phyloP scores from a whole-genome alignment of 2,329 filamentous ascomycete genomes.

The Cytospora leucostoma region DNA sequence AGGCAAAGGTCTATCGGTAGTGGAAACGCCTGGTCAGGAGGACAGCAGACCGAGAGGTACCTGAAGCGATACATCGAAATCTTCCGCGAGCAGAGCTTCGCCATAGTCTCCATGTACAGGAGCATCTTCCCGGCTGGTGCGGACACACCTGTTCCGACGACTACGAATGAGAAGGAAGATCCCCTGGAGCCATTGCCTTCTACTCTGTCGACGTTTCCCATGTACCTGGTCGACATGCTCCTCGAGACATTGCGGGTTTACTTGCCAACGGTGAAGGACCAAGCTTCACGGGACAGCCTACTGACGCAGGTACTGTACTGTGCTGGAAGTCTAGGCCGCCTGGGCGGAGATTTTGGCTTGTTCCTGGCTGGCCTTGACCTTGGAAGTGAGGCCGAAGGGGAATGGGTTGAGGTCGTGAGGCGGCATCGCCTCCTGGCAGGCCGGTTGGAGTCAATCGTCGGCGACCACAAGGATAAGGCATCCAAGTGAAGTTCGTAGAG shows the following conservation, averaged over 20 bases:
- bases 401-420: constrained; percentile 89
- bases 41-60: constrained; percentile 91
- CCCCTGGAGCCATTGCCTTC: constrained; percentile 67
- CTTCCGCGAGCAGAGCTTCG: constrained; percentile 96
- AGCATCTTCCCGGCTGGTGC: constrained; percentile 74
- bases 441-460: constrained; percentile 69
- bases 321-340: constrained; percentile 82
- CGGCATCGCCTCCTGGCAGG: constrained; percentile 85
- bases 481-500: constrained; percentile 6
- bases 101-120: constrained; percentile 90
- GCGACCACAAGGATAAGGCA: constrained; percentile 46
- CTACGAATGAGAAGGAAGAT: constrained; percentile 35
- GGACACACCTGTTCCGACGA: constrained; percentile 18
- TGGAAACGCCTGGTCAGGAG: constrained; percentile 60
- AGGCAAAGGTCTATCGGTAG: constrained; percentile 46
- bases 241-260: constrained; percentile 75
- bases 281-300: constrained; percentile 79
- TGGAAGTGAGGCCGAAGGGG: constrained; percentile 52
- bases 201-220: constrained; percentile 78
- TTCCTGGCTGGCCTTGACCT: constrained; percentile 67
- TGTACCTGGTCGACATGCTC: constrained; percentile 80
- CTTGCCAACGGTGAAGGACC: constrained; percentile 79
- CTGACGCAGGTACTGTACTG: constrained; percentile 93
- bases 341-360: constrained; percentile 92
- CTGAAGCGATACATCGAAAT: constrained; percentile 96